A percentile compares a stretch with the other conserved stretches of the same genome.
Evolutionary conservation across 1,284 basidiomycete genomes (phyloP).

Genomic region (Lignosus rhinocerotis): DNA sequence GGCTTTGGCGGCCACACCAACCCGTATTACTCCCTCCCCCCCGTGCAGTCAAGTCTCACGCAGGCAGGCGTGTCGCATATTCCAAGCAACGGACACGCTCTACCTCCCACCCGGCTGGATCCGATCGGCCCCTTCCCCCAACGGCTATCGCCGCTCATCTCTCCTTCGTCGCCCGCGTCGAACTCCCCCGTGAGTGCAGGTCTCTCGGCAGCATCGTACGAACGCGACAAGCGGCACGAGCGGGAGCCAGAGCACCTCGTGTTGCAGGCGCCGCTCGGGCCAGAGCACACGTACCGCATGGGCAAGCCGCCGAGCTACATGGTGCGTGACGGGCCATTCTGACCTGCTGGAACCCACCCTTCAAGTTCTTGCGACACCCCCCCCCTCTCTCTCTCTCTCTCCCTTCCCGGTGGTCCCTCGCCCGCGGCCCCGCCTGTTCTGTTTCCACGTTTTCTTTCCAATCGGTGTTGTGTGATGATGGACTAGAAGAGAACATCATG

Average conservation of each 20-base stretch:
- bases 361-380: not conserved
- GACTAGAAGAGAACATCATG: slow-evolving; percentile 6
- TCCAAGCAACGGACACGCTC: slow-evolving; percentile 19
- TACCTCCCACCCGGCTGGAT: slow-evolving; percentile 33
- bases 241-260: slow-evolving; percentile 23
- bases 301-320: slow-evolving; percentile 19
- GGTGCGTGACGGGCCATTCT: slow-evolving; percentile 16
- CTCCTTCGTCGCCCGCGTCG: slow-evolving; percentile 43
- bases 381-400: too few relatives aligned
- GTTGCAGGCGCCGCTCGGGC: slow-evolving; percentile 27
- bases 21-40: slow-evolving; percentile 25
- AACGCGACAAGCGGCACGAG: slow-evolving; percentile 43
- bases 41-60: slow-evolving; percentile 17
- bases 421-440: not conserved
- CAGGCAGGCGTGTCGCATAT: slow-evolving; percentile 18
- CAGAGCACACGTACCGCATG: slow-evolving; percentile 21
- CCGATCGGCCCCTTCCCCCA: slow-evolving; percentile 35
- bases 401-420: not conserved
- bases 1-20: slow-evolving; percentile 22
- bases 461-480: slow-evolving; percentile 6
- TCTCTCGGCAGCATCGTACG: slow-evolving; percentile 46
- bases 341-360: not conserved
- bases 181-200: slow-evolving; percentile 32
- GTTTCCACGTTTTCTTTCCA: not conserved
- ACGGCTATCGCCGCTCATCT: slow-evolving; percentile 42